Conservation (phyloP, 768 basidiomycete genomes). For the Pleurotus platypus region DNA sequence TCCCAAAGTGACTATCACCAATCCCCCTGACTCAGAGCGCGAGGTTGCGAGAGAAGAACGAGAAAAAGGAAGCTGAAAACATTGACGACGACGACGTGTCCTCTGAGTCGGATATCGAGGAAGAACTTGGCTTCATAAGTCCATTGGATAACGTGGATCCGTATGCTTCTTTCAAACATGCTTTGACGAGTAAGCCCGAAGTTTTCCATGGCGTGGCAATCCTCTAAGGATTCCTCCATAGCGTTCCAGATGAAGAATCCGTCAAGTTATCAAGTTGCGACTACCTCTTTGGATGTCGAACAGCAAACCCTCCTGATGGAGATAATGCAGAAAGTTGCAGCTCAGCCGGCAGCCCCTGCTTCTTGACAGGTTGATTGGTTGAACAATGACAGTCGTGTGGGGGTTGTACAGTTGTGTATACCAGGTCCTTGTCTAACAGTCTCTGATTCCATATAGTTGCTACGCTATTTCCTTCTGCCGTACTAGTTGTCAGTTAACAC, state of each 20-base stretch:
- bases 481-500: no score
- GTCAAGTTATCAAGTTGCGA: conserved; percentile 65
- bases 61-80: conserved; percentile 52
- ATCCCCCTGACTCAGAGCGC: conserved; percentile 46
- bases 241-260: conserved; percentile 76
- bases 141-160: conserved; percentile 78
- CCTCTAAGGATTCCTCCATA: conserved; percentile 21
- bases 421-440: no score
- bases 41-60: conserved; percentile 63
- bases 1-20: neutral
- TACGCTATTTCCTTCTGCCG: no score
- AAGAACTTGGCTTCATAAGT: conserved; percentile 85
- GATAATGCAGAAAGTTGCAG: conserved; percentile 71
- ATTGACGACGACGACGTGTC: conserved; percentile 30
- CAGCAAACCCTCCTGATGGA: conserved; percentile 84
- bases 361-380: conserved; percentile 9
- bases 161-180: conserved; percentile 75
- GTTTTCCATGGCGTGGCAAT: conserved; percentile 2
- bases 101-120: conserved; percentile 54
- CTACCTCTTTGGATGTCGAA: conserved; percentile 67
- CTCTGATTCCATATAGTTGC: no score
- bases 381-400: neutral
- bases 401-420: no score
- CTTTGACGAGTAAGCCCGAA: conserved; percentile 60
- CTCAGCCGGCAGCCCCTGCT: conserved; percentile 14